Evolutionary conservation across 805 yeast genomes (phyloP).

Genomic region (Saturnispora saitoi): DNA sequence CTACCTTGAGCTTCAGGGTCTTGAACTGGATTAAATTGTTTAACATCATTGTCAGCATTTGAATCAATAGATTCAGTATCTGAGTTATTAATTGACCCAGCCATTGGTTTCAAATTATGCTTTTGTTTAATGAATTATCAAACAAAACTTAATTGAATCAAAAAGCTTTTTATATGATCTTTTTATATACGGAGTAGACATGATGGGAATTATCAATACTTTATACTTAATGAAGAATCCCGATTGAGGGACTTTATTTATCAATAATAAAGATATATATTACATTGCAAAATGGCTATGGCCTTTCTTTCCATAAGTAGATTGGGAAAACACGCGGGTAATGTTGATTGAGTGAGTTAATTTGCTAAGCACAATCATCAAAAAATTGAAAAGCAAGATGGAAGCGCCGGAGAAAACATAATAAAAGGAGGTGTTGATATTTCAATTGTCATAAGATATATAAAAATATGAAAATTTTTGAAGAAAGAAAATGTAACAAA

Average conservation of each 20-base stretch:
- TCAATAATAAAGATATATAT: background rate
- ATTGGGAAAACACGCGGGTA: background rate
- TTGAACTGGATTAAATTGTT: slow-evolving; percentile 24
- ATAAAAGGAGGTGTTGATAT: background rate
- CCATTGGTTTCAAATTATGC: no score
- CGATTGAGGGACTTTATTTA: background rate
- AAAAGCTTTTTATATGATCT: no score
- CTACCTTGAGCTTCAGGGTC: slow-evolving; percentile 22
- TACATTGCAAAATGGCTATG: no score
- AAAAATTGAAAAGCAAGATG: background rate
- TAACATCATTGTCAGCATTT: slow-evolving; percentile 18
- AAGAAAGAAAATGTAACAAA: no score
- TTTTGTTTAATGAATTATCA: no score
- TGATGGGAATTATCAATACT: background rate
- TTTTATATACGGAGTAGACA: no score
- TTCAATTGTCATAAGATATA: no score
- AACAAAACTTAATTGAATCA: slow-evolving; percentile 10
- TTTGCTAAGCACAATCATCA: background rate
- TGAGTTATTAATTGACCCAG: no score
- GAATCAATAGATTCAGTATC: slow-evolving; percentile 22
- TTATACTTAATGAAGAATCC: background rate
- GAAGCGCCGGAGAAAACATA: background rate
- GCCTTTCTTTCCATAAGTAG: background rate
- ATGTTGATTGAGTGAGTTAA: background rate
- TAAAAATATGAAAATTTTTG: no score